Conservation (phyloP, 1,139 yeast species). For the Maudiozyma humilis region DNA sequence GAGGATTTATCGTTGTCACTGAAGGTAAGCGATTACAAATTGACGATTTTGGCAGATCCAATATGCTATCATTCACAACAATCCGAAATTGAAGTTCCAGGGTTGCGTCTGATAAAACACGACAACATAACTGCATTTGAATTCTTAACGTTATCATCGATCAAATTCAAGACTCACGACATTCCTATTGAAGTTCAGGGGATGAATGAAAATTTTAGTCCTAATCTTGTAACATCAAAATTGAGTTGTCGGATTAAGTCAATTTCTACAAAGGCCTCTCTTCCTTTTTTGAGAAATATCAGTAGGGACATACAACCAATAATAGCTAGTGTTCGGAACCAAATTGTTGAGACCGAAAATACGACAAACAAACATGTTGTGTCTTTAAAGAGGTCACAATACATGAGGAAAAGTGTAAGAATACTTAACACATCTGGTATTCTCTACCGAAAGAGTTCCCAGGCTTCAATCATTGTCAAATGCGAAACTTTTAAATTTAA, state of each 20-base stretch:
- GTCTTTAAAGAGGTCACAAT: not conserved
- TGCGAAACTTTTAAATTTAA: slow-evolving; percentile 23
- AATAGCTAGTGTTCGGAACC: not conserved
- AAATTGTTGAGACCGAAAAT: not conserved
- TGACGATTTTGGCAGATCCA: slow-evolving; percentile 5
- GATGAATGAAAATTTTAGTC: slow-evolving; percentile 12
- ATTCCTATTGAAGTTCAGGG: slow-evolving; percentile 9
- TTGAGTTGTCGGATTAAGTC: not conserved
- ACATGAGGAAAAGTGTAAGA: slow-evolving; percentile 22
- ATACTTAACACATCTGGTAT: slow-evolving; percentile 23
- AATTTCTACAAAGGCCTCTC: not conserved
- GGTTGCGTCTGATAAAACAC: slow-evolving; percentile 1
- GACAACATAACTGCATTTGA: slow-evolving; percentile 1
- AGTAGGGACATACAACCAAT: not conserved
- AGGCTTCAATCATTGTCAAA: slow-evolving; percentile 17
- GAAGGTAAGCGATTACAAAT: not conserved
- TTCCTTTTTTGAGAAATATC: not conserved
- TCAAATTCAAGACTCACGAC: slow-evolving; percentile 7
- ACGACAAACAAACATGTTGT: no score
- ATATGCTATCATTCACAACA: not conserved
- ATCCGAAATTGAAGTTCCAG: not conserved
- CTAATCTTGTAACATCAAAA: slow-evolving; percentile 9
- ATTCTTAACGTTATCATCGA: slow-evolving; percentile 2
- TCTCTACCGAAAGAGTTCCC: slow-evolving; percentile 23
- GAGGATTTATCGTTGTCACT: slow-evolving; percentile 3